Base-by-base conservation (phyloP, 1,284 basidiomycete genomes). In the Amylostereum areolatum region DNA sequence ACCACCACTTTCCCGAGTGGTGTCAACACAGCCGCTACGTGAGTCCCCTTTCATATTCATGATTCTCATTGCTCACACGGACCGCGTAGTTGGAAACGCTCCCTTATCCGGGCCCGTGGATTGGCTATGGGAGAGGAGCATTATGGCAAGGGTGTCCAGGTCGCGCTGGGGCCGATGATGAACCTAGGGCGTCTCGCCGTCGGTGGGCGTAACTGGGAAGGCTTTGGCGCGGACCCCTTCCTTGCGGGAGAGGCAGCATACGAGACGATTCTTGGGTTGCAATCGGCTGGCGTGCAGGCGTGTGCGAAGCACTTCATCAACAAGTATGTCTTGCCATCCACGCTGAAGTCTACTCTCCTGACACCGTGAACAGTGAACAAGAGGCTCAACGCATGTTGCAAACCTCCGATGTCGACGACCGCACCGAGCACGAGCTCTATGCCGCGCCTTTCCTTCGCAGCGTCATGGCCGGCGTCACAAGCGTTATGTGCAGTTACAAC, bases 401-500 rank as follows among this genome's bases (percentile, higher is more conserved):
- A 40, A 78, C 74, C 41, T 86, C 83, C 0, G 77, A 91, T 56
- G 77, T 92, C 6, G 85, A 90, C 58, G 89, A 91, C 59, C 72
- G 85, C 27, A 90, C 89, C 1, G 66, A 86, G 61, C 85, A 86
- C 61, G 86, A 88, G 63, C 70, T 88, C 9, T 88, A 88, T 60
- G 74, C 82, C 0, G 79, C 80, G 51, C 83, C 85, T 0, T 92
- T 90, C 74, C 62, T 89, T 60, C 75, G 77, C 52, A 81, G 82
- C 44, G 78, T 91, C 18, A 78, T 83, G 69, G 87, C 87, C 0
- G 88, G 86, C 31, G 83, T 87, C 5, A 76, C 83, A 1, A 79
- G 79, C 43, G 73, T 92, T 52, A 93, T 92, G 89, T 92, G 85
- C 69, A 82, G 76, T 12, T 84, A 83, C 66, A 80, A 81, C 60